Evolutionary conservation across 345 rosid species (phyloP).

Genomic region (Durio zibethinus): DNA sequence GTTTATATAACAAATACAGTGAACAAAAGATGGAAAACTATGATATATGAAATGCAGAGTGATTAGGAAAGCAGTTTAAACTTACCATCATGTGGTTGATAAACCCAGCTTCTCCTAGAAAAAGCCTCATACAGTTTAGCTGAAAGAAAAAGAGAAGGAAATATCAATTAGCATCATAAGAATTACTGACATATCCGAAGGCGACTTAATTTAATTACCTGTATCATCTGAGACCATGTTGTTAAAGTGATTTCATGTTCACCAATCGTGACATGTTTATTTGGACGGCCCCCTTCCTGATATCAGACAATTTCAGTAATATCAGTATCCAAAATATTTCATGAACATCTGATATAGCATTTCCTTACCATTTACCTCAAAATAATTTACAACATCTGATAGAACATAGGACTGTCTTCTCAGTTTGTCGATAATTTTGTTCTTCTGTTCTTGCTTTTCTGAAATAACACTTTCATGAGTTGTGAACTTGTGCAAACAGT

Average conservation of each 20-base stretch:
- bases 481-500: neutral
- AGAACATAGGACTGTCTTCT: neutral
- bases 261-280: neutral
- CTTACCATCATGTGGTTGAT: constrained; percentile 5
- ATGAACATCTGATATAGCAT: too few relatives aligned
- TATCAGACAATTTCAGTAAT: neutral
- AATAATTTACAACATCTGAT: neutral
- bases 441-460: neutral
- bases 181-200: neutral
- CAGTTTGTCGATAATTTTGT: neutral
- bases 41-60: neutral
- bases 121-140: neutral
- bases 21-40: neutral
- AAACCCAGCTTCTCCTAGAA: constrained; percentile 14
- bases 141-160: neutral
- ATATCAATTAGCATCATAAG: neutral
- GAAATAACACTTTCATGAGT: neutral
- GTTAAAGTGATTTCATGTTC: neutral
- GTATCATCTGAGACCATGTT: constrained; percentile 5
- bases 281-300: neutral
- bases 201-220: neutral
- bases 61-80: neutral
- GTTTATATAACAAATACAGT: neutral
- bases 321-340: neutral
- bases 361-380: neutral